Conservation (phyloP, 2,329 filamentous ascomycete species). For the Penicillium sp. region DNA sequence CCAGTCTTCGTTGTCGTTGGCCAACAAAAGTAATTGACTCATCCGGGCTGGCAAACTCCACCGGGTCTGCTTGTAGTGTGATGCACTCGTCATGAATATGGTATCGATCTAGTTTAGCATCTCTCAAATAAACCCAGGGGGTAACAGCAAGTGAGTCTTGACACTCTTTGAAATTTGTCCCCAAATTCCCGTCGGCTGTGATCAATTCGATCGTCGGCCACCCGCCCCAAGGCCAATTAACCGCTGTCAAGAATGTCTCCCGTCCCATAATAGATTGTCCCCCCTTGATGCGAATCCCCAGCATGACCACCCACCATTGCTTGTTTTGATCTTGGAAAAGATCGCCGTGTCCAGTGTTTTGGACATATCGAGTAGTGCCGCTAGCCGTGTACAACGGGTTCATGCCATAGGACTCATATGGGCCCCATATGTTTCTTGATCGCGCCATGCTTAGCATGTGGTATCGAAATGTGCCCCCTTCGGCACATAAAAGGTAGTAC, state of each 20-base stretch:
- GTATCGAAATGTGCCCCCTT: conserved; percentile 29
- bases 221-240: conserved; percentile 1
- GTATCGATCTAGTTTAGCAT: conserved; percentile 4
- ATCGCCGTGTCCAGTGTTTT: conserved; percentile 59
- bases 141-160: not conserved
- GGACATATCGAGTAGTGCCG: conserved; percentile 44
- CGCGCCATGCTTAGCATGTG: conserved; percentile 34
- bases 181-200: not conserved
- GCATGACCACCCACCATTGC: conserved; percentile 55
- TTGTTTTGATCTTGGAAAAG: conserved; percentile 54
- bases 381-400: conserved; percentile 47
- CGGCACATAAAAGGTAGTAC: conserved; percentile 33
- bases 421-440: conserved; percentile 34
- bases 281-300: conserved; percentile 26
- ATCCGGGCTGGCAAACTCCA: not conserved
- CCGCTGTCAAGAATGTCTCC: conserved; percentile 10
- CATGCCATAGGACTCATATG: conserved; percentile 41
- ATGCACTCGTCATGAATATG: not conserved
- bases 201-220: conserved; percentile 6
- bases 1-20: conserved; percentile 6
- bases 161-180: not conserved
- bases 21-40: conserved; percentile 1
- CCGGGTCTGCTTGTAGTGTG: not conserved
- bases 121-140: conserved; percentile 10
- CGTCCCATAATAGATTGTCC: conserved; percentile 10